Conservation (phyloP, 805 yeast genomes). For the Suhomyces pyralidae region DNA sequence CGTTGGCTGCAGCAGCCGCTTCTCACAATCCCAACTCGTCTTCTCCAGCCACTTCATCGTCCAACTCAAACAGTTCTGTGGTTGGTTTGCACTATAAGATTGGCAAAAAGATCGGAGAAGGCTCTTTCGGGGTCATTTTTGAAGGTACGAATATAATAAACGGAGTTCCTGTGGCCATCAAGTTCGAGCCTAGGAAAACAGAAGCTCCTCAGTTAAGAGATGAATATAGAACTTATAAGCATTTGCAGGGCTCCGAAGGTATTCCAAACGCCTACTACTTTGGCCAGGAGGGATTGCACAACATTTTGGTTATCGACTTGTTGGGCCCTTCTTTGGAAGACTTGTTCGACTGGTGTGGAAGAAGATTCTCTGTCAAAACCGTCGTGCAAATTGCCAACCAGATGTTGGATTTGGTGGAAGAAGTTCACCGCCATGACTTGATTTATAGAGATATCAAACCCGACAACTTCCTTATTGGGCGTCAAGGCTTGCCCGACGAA, state of each 20-base stretch:
- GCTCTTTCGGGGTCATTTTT: conserved; percentile 81
- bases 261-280: conserved; percentile 82
- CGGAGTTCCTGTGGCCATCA: conserved; percentile 68
- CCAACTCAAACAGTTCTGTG: conserved; percentile 34
- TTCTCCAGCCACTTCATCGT: conserved; percentile 12
- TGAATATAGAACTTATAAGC: conserved; percentile 75
- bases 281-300: conserved; percentile 83
- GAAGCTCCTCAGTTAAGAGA: conserved; percentile 84
- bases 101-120: conserved; percentile 84
- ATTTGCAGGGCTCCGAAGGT: conserved; percentile 64
- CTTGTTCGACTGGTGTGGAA: conserved; percentile 84
- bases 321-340: conserved; percentile 82
- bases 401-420: conserved; percentile 70
- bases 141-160: conserved; percentile 75
- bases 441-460: conserved; percentile 83
- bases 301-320: conserved; percentile 71
- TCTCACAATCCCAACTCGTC: conserved; percentile 19
- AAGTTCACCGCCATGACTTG: conserved; percentile 71
- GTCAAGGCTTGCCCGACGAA: conserved; percentile 56
- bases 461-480: conserved; percentile 73
- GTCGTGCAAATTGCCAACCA: conserved; percentile 73
- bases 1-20: conserved; percentile 39
- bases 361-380: conserved; percentile 67
- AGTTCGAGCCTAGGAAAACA: conserved; percentile 75
- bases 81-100: conserved; percentile 71